Evolutionary conservation across 768 basidiomycete species (phyloP), one percentile per base, ranked within the genome.

Genomic region (Gymnopilus junonius): DNA sequence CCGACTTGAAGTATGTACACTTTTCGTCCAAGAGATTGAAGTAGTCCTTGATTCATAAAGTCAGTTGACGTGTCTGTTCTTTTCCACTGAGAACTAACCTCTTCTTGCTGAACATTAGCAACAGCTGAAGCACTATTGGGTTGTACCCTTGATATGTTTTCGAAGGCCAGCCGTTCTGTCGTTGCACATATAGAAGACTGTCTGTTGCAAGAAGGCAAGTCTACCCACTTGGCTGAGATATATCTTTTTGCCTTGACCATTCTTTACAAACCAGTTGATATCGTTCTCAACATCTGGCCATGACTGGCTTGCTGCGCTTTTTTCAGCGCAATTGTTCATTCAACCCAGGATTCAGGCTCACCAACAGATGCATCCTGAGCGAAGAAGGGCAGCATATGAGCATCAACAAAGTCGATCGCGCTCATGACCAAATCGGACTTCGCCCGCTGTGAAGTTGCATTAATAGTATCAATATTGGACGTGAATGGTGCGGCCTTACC

Each of bases 161-260:
- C 0, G 89, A 91, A 0, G 91, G 91, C 91, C 90, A 92, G 39
- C 91, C 90, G 70, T 91, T 92, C 91, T 92, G 61, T 3, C 43
- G 21, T n/a, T 2, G 1, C 12, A 42, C n/a, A 20, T 58, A n/a
- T 3, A 60, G 29, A 5, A 55, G 32, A 7, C 1, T 27, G 20
- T 31, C 8, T 17, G 11, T n/a, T 55, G n/a, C 14, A 12, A 29
- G 25, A 27, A 8, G 14, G 34, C 10, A 25, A 12, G 14, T 21
- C 15, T 40, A 58, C 79, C 35, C 42, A 86, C 91, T 82, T 93
- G 83, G 67, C 85, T 87, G 37, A 91, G 78, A 68, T 89, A 89
- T 71, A 92, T 89, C 75, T 93, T 92, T 79, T 92, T 92, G 11
- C 84, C 85, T 31, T 82, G 69, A 4, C 85, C 87, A 57, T 88